Evolutionary conservation across 2,329 filamentous ascomycete genomes (phyloP).

Genomic region (Dothidotthia symphoricarpi): DNA sequence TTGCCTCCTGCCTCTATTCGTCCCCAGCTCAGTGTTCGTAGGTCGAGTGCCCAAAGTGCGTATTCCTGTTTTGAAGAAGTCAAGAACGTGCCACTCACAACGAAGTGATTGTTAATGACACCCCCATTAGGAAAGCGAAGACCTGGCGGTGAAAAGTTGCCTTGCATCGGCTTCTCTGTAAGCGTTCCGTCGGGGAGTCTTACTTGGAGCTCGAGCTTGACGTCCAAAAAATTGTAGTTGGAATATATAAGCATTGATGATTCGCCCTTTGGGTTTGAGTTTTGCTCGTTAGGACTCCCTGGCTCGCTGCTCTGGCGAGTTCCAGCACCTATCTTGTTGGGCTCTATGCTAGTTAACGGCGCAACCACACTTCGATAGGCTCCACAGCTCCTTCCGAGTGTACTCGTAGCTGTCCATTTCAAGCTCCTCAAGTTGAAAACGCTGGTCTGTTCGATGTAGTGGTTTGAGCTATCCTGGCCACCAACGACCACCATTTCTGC

Average conservation of each 20-base stretch:
- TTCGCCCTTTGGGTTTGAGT: conserved; percentile 41
- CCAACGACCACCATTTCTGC: conserved; percentile 97
- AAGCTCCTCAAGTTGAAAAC: conserved; percentile 94
- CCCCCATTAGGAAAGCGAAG: conserved; percentile 94
- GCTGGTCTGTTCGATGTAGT: conserved; percentile 98
- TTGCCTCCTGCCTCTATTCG: conserved; percentile 89
- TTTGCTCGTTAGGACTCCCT: conserved; percentile 32
- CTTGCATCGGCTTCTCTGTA: conserved; percentile 84
- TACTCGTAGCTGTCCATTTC: conserved; percentile 90
- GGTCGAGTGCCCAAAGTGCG: conserved; percentile 89
- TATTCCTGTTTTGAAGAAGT: conserved; percentile 99
- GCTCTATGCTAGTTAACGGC: conserved; percentile 67
- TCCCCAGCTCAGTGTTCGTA: conserved; percentile 86
- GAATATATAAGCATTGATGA: conserved; percentile 92
- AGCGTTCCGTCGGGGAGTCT: conserved; percentile 79
- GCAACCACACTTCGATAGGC: conserved; percentile 95
- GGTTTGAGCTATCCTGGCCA: conserved; percentile 94
- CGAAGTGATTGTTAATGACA: conserved; percentile 92
- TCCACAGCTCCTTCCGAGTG: conserved; percentile 87
- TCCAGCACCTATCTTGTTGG: conserved; percentile 65
- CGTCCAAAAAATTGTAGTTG: conserved; percentile 98
- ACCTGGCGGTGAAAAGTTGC: conserved; percentile 82
- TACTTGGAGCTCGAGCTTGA: conserved; percentile 92
- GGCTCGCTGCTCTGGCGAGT: conserved; percentile 44
- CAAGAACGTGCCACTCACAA: conserved; percentile 94